These are phyloP conservation scores for Podila verticillata DNA, from an alignment of 192 early-diverging fungal species.

Conservation along the genomic window DNA sequence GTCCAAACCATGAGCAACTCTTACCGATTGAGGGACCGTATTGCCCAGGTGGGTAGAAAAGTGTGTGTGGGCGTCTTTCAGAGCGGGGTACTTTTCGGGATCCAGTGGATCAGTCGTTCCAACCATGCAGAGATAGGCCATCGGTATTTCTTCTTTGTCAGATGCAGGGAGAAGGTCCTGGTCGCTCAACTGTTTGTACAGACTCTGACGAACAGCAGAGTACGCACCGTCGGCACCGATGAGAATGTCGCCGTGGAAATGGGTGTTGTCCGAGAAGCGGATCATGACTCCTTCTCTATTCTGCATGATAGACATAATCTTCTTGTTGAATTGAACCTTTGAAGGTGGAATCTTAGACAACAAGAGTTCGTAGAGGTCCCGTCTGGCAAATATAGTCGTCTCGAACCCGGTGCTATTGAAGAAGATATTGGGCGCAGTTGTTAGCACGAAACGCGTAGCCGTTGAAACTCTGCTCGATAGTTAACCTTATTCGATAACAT, in stretches of 20 bases:
- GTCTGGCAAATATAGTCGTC: background rate
- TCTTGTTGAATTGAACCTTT: background rate
- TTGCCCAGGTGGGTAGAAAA: background rate
- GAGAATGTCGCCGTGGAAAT: background rate
- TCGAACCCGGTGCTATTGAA: background rate
- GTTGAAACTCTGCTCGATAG: too few relatives aligned
- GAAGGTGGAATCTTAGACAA: background rate
- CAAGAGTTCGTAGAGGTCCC: background rate
- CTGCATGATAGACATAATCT: background rate
- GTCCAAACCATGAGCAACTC: too few relatives aligned
- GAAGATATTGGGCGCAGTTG: background rate
- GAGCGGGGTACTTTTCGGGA: background rate
- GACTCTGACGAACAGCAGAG: background rate
- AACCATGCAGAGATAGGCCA: background rate
- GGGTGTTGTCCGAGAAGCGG: background rate
- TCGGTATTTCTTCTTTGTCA: background rate
- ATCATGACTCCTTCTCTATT: slow-evolving; percentile 5
- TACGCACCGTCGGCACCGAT: slow-evolving; percentile 3
- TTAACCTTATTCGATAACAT: background rate
- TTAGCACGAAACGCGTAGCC: background rate
- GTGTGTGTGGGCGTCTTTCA: background rate
- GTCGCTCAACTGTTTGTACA: background rate
- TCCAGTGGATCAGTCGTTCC: background rate
- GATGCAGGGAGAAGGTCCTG: background rate
- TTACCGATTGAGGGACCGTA: background rate